phyloP scores from a whole-genome alignment of 2,329 filamentous ascomycete genomes.

The Penicillium sp. region DNA sequence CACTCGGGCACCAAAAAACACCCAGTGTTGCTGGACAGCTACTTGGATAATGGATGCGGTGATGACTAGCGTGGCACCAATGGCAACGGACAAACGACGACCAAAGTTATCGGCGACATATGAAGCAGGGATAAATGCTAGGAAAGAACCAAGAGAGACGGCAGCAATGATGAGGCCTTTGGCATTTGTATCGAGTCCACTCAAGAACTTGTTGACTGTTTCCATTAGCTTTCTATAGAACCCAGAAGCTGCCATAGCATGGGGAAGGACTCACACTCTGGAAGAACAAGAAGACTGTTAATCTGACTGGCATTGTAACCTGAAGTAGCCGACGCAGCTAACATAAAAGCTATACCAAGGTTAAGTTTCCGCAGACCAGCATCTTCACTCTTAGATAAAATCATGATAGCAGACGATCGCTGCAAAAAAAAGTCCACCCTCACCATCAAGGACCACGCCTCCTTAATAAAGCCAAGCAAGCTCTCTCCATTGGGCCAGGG shows the following conservation, averaged over 20 bases:
- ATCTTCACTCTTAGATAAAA: conserved; percentile 9
- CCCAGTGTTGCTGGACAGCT: conserved; percentile 19
- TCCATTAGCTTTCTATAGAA: not conserved
- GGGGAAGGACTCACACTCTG: conserved; percentile 16
- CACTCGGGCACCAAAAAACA: conserved; percentile 29
- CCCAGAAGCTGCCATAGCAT: not conserved
- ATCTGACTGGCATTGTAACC: conserved; percentile 27
- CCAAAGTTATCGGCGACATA: conserved; percentile 45
- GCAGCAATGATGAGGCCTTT: conserved; percentile 24
- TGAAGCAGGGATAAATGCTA: conserved; percentile 23
- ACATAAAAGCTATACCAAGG: conserved; percentile 22
- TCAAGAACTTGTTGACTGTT: conserved; percentile 16
- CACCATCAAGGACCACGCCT: not conserved
- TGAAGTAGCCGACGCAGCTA: conserved; percentile 24
- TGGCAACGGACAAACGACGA: conserved; percentile 43
- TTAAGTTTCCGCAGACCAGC: conserved; percentile 20
- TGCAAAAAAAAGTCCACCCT: not conserved
- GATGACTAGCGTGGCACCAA: conserved; percentile 36
- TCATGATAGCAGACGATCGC: not conserved
- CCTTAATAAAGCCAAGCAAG: not conserved
- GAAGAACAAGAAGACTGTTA: conserved; percentile 23
- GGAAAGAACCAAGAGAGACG: conserved; percentile 22
- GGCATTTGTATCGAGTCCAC: conserved; percentile 13
- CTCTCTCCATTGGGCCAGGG: not conserved
- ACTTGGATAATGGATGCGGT: conserved; percentile 26